These are phyloP conservation scores for Nitzschia inconspicua DNA, from an alignment of 108 stramenopile genomes.

Conservation along the genomic window DNA sequence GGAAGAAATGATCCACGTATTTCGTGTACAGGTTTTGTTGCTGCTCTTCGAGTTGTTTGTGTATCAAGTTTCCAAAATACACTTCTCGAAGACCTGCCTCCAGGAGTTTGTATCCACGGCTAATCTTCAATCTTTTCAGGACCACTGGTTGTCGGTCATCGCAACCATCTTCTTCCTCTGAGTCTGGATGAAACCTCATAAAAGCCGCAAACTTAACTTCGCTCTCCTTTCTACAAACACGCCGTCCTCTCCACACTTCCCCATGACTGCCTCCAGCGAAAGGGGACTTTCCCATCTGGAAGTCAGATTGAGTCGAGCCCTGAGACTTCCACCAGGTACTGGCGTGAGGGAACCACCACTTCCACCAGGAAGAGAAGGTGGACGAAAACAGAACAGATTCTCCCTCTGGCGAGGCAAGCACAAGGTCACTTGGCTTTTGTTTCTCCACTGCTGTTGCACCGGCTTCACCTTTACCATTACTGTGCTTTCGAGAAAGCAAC, in stretches of 20 bases:
- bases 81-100: constrained; percentile 84
- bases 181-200: background rate
- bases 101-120: constrained; percentile 54
- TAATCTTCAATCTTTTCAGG: constrained; percentile 65
- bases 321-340: constrained; percentile 22
- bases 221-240: constrained; percentile 33
- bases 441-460: background rate
- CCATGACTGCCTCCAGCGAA: constrained; percentile 86
- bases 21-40: constrained; percentile 42
- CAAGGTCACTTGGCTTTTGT: background rate
- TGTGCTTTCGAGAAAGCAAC: background rate
- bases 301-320: constrained; percentile 30
- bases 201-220: background rate
- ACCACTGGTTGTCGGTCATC: constrained; percentile 60
- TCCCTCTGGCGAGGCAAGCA: too few species aligned
- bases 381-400: too few species aligned
- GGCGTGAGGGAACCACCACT: constrained; percentile 37
- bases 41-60: constrained; percentile 27
- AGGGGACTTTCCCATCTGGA: constrained; percentile 42
- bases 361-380: constrained; percentile 29
- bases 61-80: constrained; percentile 69
- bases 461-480: background rate
- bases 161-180: constrained; percentile 23
- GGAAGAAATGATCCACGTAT: constrained; percentile 87
- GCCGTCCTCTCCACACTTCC: constrained; percentile 70